These are phyloP conservation scores for Mycena maculata DNA, from an alignment of 768 basidiomycete species.

Conservation along the genomic window DNA sequence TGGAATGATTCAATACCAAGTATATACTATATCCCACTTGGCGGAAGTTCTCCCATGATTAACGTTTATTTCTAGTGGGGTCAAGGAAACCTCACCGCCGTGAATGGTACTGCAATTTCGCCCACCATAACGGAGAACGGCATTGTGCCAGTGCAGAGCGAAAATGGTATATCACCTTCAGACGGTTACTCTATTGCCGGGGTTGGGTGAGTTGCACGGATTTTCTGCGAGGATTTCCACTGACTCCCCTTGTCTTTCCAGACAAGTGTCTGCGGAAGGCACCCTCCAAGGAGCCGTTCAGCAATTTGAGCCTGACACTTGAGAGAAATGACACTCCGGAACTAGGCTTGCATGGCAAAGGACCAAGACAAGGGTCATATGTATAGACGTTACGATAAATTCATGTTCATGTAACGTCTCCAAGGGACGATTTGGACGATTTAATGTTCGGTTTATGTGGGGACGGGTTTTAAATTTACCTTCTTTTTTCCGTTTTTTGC, in stretches of 20 bases:
- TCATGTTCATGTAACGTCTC: background rate
- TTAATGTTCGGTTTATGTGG: too few species aligned
- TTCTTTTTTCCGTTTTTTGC: too few species aligned
- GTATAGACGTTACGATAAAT: background rate
- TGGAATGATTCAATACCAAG: constrained; percentile 63
- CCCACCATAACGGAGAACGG: constrained; percentile 47
- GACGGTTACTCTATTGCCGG: constrained; percentile 69
- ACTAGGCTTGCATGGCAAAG: too few species aligned
- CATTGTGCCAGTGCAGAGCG: constrained; percentile 42
- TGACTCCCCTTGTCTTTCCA: constrained; percentile 25
- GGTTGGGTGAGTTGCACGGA: constrained; percentile 47
- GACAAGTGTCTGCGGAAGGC: constrained; percentile 46
- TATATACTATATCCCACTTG: constrained; percentile 22
- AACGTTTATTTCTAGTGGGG: constrained; percentile 59
- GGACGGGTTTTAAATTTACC: too few species aligned
- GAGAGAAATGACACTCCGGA: constrained; percentile 12
- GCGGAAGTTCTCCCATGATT: constrained; percentile 32
- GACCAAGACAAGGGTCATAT: background rate
- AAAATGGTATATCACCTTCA: constrained; percentile 68
- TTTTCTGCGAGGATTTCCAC: background rate
- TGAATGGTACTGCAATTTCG: constrained; percentile 59
- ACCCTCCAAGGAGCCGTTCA: constrained; percentile 48
- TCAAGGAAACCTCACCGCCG: constrained; percentile 60
- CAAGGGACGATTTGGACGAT: constrained; percentile 24
- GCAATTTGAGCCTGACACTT: constrained; percentile 45